phyloP scores from a whole-genome alignment of 257 asterid genomes.

The Nicotiana knightiana region DNA sequence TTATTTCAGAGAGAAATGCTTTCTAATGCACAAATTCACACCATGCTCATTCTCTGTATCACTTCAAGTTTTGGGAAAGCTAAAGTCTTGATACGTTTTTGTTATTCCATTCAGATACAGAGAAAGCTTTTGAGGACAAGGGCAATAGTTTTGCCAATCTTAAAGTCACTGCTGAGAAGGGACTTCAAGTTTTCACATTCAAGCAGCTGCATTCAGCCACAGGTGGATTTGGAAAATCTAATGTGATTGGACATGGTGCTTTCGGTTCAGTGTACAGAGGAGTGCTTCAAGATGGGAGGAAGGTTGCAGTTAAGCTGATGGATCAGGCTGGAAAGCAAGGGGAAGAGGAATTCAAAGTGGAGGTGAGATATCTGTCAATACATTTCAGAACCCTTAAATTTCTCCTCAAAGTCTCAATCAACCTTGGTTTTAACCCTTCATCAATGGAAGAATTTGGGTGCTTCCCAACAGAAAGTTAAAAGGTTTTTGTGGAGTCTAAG shows the following conservation, averaged over 20 bases:
- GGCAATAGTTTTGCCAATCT: slow-evolving; percentile 28
- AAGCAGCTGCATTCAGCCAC: slow-evolving; percentile 91
- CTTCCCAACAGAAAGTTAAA: neutral
- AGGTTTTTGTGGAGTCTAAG: neutral
- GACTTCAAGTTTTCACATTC: slow-evolving; percentile 64
- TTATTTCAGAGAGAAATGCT: neutral
- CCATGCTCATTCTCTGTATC: neutral
- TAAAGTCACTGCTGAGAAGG: slow-evolving; percentile 47
- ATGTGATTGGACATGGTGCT: slow-evolving; percentile 84
- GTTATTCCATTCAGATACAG: neutral
- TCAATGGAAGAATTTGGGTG: neutral
- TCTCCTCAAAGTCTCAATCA: neutral
- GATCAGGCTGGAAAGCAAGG: slow-evolving; percentile 90
- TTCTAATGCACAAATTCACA: neutral
- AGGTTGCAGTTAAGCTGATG: slow-evolving; percentile 90
- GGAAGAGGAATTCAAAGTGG: slow-evolving; percentile 81
- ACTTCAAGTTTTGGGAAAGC: neutral
- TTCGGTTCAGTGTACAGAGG: slow-evolving; percentile 82
- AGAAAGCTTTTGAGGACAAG: slow-evolving; percentile 45
- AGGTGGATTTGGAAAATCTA: slow-evolving; percentile 82
- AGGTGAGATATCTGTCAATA: slow-evolving; percentile 35
- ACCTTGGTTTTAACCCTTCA: neutral
- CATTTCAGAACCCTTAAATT: neutral
- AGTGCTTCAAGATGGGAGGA: slow-evolving; percentile 82
- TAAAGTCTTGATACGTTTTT: neutral